Conservation (phyloP, 2,329 filamentous ascomycete genomes). For the Pseudogymnoascus sp. region DNA sequence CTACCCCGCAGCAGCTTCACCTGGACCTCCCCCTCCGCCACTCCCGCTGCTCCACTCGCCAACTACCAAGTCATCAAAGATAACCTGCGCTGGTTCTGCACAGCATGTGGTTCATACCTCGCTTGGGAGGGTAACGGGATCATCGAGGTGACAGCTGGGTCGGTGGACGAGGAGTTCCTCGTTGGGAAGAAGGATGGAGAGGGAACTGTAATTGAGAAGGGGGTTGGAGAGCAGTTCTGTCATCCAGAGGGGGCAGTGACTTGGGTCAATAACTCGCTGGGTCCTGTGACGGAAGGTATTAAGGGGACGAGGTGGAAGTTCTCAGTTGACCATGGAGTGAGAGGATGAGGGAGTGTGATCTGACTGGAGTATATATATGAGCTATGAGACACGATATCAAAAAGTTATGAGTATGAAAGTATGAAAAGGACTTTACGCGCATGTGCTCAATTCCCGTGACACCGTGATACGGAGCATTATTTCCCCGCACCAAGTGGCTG, state of each 20-base stretch:
- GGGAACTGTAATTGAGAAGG: not conserved
- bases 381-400: not conserved
- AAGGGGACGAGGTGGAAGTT: not conserved
- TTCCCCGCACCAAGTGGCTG: not conserved
- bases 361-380: not conserved
- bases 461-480: conserved; percentile 1
- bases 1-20: conserved; percentile 32
- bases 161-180: conserved; percentile 40
- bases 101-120: conserved; percentile 42
- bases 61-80: conserved; percentile 36
- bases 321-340: not conserved
- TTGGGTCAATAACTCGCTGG: not conserved
- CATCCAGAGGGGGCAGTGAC: not conserved
- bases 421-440: not conserved
- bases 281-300: not conserved
- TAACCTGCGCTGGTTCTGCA: conserved; percentile 42
- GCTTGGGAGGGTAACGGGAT: conserved; percentile 33
- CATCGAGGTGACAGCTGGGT: conserved; percentile 36
- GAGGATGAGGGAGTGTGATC: not conserved
- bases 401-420: not conserved
- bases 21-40: conserved; percentile 29
- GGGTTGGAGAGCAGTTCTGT: not conserved
- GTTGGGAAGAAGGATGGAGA: conserved; percentile 17
- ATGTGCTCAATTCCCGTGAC: not conserved
- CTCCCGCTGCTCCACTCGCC: conserved; percentile 26